phyloP scores from a whole-genome alignment of 768 basidiomycete species.

The Russula brevipes region DNA sequence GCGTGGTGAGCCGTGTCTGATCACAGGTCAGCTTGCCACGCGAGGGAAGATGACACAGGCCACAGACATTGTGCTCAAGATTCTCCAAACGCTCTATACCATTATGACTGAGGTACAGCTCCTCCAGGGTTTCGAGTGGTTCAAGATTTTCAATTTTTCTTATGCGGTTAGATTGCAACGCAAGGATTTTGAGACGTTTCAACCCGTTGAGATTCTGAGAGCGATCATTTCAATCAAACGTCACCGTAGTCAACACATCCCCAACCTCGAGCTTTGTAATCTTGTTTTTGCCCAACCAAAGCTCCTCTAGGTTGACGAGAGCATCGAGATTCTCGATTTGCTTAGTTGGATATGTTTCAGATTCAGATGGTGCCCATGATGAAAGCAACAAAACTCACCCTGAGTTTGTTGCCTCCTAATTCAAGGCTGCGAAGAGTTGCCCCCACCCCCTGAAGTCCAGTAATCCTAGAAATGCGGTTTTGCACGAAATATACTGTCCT shows the following conservation, averaged over 20 bases:
- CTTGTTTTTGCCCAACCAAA: constrained; percentile 99
- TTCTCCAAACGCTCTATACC: constrained; percentile 82
- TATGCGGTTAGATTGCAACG: constrained; percentile 91
- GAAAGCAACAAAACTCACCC: constrained; percentile 48
- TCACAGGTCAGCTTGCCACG: not conserved
- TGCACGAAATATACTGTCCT: constrained; percentile 90
- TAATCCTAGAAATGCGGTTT: constrained; percentile 84
- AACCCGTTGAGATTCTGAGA: constrained; percentile 63
- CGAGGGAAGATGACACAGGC: not conserved
- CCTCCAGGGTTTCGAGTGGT: constrained; percentile 65
- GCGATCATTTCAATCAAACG: not conserved
- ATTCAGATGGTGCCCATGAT: constrained; percentile 8
- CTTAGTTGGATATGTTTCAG: constrained; percentile 37
- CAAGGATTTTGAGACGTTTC: constrained; percentile 74
- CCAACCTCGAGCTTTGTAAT: constrained; percentile 77
- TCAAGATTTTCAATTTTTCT: constrained; percentile 83
- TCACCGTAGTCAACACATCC: constrained; percentile 1
- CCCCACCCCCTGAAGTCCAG: constrained; percentile 50
- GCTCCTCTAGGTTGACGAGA: constrained; percentile 78
- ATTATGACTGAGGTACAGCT: constrained; percentile 93
- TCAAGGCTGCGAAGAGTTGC: constrained; percentile 76
- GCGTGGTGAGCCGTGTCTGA: constrained; percentile 65
- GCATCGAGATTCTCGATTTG: constrained; percentile 82
- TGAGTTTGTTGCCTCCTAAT: constrained; percentile 87
- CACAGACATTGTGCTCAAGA: constrained; percentile 71